These are phyloP conservation scores for Prototheca cutis DNA, from an alignment of 163 green algal species.

Conservation along the genomic window DNA sequence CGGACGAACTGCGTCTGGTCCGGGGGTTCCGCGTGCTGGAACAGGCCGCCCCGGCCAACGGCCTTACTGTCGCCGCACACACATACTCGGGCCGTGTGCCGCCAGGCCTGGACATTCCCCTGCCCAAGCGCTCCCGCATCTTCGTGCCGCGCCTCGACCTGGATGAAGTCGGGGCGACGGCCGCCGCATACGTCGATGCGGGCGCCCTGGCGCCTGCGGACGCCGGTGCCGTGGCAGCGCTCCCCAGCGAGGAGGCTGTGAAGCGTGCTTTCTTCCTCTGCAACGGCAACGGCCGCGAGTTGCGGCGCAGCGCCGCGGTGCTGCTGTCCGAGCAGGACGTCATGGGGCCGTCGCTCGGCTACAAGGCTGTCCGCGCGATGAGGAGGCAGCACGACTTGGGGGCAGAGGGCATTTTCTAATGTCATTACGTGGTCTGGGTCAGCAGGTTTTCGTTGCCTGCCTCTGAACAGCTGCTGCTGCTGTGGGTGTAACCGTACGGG, in stretches of 20 bases:
- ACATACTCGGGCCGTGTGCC: constrained; percentile 6
- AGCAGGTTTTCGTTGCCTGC: no score
- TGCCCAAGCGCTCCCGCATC: constrained; percentile 1
- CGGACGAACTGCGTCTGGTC: constrained; percentile 43
- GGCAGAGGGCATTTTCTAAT: no score
- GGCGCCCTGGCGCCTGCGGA: not conserved
- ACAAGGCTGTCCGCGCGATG: constrained; percentile 17
- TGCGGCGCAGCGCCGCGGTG: constrained; percentile 8
- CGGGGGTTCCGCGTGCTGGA: constrained; percentile 30
- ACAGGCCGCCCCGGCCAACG: constrained; percentile 6
- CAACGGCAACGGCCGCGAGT: constrained; percentile 29
- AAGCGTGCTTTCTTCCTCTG: constrained; percentile 14
- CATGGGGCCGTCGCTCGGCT: constrained; percentile 10
- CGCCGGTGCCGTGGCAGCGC: not conserved
- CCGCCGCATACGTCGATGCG: not conserved
- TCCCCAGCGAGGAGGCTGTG: constrained; percentile 1
- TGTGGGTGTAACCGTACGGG: no score
- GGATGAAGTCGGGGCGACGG: constrained; percentile 6
- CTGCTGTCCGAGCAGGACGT: constrained; percentile 5
- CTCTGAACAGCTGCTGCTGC: no score
- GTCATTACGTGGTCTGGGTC: no score
- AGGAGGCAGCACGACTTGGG: no score
- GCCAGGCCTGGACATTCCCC: constrained; percentile 8
- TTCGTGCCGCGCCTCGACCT: constrained; percentile 17
- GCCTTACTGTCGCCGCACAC: constrained; percentile 7